phyloP scores from a whole-genome alignment of 1,139 yeast genomes.

The Pichia sp. region DNA sequence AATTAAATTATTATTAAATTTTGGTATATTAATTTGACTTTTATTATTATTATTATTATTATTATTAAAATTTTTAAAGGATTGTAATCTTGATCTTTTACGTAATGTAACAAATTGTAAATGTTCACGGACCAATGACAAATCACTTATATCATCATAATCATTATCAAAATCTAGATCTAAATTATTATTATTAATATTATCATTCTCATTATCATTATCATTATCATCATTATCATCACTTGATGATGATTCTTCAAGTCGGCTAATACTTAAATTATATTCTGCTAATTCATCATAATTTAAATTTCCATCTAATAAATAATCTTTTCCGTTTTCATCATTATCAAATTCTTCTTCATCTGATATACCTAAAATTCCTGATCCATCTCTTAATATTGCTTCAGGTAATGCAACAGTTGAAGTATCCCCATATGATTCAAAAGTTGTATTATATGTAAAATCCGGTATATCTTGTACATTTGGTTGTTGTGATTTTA shows the following conservation, averaged over 20 bases:
- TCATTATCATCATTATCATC: not conserved
- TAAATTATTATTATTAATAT: too few species aligned
- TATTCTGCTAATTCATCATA: slow-evolving; percentile 1
- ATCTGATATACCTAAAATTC: slow-evolving; percentile 12
- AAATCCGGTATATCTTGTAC: slow-evolving; percentile 12
- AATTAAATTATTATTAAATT: slow-evolving; percentile 17
- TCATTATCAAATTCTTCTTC: slow-evolving; percentile 9
- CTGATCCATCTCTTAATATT: slow-evolving; percentile 26
- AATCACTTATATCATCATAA: slow-evolving; percentile 6
- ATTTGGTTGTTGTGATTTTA: not conserved
- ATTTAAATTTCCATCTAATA: too few species aligned
- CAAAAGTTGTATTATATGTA: slow-evolving; percentile 17
- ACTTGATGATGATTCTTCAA: not conserved
- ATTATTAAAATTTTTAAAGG: too few species aligned
- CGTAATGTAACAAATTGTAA: slow-evolving; percentile 8
- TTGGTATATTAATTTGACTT: too few species aligned
- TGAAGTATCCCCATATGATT: slow-evolving; percentile 23
- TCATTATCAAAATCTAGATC: not conserved
- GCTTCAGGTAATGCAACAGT: slow-evolving; percentile 30
- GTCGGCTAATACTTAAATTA: not conserved
- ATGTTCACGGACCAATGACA: slow-evolving; percentile 11
- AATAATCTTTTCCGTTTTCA: slow-evolving; percentile 3
- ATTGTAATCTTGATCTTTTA: not conserved
- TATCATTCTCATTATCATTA: not conserved
- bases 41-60: not conserved